Evolutionary conservation across 257 asterid species (phyloP).

Genomic region (Plantago ovata): DNA sequence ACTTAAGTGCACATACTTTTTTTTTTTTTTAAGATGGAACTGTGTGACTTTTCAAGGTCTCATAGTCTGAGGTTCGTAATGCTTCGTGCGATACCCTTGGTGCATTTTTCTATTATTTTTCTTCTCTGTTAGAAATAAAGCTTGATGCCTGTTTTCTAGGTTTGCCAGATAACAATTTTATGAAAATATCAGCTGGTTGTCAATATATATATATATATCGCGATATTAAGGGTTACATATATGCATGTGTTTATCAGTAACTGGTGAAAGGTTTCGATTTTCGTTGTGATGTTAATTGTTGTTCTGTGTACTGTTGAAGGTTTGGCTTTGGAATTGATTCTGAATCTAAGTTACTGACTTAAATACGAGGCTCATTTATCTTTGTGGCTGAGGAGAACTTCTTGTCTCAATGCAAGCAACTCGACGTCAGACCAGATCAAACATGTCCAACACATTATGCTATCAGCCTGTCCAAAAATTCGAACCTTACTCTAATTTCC

Average conservation of each 20-base stretch:
- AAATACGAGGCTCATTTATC: not conserved
- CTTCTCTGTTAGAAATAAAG: not conserved
- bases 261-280: not conserved
- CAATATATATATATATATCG: too few relatives aligned
- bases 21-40: not conserved
- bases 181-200: not conserved
- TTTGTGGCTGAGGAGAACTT: not conserved
- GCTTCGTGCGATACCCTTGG: not conserved
- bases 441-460: conserved; percentile 44
- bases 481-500: conserved; percentile 42
- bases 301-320: conserved; percentile 1
- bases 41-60: too few relatives aligned
- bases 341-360: not conserved
- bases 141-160: not conserved
- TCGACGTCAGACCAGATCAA: conserved; percentile 32
- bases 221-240: not conserved
- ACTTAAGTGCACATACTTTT: conserved; percentile 8
- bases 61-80: too few relatives aligned
- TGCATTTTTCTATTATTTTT: not conserved
- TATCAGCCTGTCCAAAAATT: conserved; percentile 41
- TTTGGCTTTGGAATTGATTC: not conserved
- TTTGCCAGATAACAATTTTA: not conserved
- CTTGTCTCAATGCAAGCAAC: conserved; percentile 45
- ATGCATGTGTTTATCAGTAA: not conserved
- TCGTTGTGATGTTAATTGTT: not conserved